phyloP scores from a whole-genome alignment of 768 basidiomycete genomes.

The Rhodotorula sphaerocarpa region DNA sequence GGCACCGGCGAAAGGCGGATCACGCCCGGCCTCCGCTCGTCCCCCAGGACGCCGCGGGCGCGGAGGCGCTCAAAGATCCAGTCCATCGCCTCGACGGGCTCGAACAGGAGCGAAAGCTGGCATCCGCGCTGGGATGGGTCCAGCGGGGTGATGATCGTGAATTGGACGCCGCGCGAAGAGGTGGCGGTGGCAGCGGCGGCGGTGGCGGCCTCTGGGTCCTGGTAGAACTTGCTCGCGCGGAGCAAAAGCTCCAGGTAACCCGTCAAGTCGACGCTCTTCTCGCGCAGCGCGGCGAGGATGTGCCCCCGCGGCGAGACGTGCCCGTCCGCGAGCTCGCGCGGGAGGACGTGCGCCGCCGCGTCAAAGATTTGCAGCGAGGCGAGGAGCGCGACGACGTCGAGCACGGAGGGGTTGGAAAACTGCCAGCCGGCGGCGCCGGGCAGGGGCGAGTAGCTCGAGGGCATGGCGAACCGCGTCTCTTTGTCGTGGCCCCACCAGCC shows the following conservation, averaged over 20 bases:
- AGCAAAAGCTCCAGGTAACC: slow-evolving; percentile 52
- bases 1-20: slow-evolving; percentile 80
- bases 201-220: slow-evolving; percentile 43
- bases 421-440: slow-evolving; percentile 90
- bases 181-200: slow-evolving; percentile 38
- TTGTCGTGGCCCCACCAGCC: slow-evolving; percentile 99
- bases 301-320: neutral
- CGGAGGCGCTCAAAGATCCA: slow-evolving; percentile 57
- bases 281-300: slow-evolving; percentile 53
- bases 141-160: slow-evolving; percentile 86
- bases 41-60: slow-evolving; percentile 72
- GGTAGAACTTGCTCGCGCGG: slow-evolving; percentile 56
- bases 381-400: slow-evolving; percentile 68
- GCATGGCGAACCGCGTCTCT: slow-evolving; percentile 82
- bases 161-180: slow-evolving; percentile 47
- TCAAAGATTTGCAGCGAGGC: slow-evolving; percentile 76
- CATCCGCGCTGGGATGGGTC: slow-evolving; percentile 64
- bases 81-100: slow-evolving; percentile 63
- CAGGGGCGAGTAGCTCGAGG: slow-evolving; percentile 68
- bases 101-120: slow-evolving; percentile 76
- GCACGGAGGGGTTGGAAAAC: slow-evolving; percentile 84
- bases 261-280: slow-evolving; percentile 65
- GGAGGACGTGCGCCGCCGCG: slow-evolving; percentile 58
- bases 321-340: neutral
- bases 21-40: slow-evolving; percentile 84